Conservation (phyloP, 805 yeast genomes). For the Metschnikowia henanensis region DNA sequence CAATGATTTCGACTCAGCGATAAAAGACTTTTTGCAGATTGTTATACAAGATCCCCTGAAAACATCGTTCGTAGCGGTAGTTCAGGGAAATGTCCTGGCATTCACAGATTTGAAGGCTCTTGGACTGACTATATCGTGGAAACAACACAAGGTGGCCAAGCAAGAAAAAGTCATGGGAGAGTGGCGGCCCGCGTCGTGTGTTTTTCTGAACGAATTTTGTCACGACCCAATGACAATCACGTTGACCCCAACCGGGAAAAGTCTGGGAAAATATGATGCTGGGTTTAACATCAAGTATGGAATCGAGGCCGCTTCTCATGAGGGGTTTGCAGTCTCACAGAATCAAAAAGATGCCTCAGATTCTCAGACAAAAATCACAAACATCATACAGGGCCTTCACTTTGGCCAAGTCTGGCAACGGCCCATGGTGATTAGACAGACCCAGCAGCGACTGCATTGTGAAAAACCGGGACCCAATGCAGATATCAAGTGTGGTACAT, state of each 20-base stretch:
- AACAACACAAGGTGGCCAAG: not conserved
- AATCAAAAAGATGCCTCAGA: not conserved
- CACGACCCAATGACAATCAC: not conserved
- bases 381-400: slow-evolving; percentile 1
- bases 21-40: not conserved
- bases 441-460: slow-evolving; percentile 4
- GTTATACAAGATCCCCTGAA: not conserved
- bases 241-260: not conserved
- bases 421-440: slow-evolving; percentile 1
- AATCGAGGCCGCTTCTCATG: not conserved
- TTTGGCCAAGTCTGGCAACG: slow-evolving; percentile 5
- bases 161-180: not conserved
- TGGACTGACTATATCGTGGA: not conserved
- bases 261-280: not conserved
- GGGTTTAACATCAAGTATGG: not conserved
- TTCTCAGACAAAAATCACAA: not conserved
- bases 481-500: slow-evolving; percentile 2
- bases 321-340: not conserved
- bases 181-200: slow-evolving; percentile 5
- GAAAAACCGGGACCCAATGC: not conserved
- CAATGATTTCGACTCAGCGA: not conserved
- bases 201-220: not conserved
- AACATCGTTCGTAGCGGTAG: not conserved
- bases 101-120: not conserved
- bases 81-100: not conserved